phyloP scores from a whole-genome alignment of 208 protist species.

The Acanthamoeba triangularis region DNA sequence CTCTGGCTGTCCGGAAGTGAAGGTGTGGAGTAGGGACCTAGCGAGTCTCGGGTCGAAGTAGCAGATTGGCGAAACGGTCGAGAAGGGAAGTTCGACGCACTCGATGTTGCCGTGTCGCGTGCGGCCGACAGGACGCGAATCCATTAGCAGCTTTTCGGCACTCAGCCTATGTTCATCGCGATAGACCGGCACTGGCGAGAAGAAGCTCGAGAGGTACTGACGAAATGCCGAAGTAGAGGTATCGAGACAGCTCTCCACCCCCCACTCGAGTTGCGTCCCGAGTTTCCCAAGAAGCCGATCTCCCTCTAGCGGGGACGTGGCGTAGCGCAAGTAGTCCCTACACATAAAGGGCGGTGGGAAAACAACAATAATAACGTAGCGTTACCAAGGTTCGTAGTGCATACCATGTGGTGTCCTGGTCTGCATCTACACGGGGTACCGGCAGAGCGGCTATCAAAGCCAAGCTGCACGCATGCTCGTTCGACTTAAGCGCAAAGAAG shows the following conservation, averaged over 20 bases:
- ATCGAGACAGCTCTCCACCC: background rate
- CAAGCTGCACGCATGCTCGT: background rate
- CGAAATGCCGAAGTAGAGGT: background rate
- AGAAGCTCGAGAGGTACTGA: background rate
- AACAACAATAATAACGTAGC: background rate
- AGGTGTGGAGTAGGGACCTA: background rate
- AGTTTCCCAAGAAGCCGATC: background rate
- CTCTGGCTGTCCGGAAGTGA: background rate
- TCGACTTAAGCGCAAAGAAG: conserved; percentile 56
- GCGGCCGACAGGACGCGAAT: background rate
- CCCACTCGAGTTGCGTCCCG: background rate
- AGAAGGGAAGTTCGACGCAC: conserved; percentile 9
- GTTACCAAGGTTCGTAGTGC: background rate
- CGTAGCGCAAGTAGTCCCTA: background rate
- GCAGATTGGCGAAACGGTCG: too few species aligned
- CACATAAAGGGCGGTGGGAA: background rate
- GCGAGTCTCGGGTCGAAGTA: background rate
- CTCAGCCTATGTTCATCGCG: background rate
- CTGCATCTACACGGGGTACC: background rate
- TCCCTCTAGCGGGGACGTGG: background rate
- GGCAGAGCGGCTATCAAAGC: background rate
- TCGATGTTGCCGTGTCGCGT: background rate
- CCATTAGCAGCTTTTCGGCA: background rate
- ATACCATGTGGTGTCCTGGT: background rate
- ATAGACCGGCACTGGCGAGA: background rate